Evolutionary conservation across 139 green algal genomes (phyloP).

Genomic region (Trebouxia sp.): DNA sequence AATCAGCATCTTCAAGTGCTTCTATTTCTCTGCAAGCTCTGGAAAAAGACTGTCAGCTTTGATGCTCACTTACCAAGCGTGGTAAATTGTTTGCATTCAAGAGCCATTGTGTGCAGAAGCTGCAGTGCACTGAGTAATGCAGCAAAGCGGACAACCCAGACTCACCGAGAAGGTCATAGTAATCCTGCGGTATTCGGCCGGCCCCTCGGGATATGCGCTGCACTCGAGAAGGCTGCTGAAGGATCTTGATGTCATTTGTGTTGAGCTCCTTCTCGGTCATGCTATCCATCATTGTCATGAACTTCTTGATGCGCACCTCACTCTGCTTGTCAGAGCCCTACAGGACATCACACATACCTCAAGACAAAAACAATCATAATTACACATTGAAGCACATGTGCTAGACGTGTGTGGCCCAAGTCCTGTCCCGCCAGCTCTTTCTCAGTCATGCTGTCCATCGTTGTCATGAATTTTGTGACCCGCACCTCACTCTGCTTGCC

Average conservation of each 20-base stretch:
- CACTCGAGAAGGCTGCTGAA: slow-evolving; percentile 52
- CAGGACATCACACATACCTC: not conserved
- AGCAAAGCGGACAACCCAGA: no score
- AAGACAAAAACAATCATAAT: not conserved
- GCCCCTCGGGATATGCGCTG: slow-evolving; percentile 60
- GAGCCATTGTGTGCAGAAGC: no score
- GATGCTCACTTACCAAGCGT: no score
- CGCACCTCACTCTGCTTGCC: slow-evolving; percentile 87
- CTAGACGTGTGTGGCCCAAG: no score
- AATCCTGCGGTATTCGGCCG: slow-evolving; percentile 46
- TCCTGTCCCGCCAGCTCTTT: no score
- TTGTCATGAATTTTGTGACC: slow-evolving; percentile 93
- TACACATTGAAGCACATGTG: not conserved
- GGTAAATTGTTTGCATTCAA: no score
- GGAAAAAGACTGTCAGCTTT: no score
- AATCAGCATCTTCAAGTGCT: slow-evolving; percentile 86
- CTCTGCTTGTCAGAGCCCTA: slow-evolving; percentile 87
- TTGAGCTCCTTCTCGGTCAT: slow-evolving; percentile 93
- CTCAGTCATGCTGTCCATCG: slow-evolving; percentile 98
- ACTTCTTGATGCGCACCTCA: slow-evolving; percentile 82
- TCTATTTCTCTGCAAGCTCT: no score
- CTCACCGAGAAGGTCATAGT: slow-evolving; percentile 68
- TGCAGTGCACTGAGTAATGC: no score
- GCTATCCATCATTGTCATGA: slow-evolving; percentile 98
- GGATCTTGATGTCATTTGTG: slow-evolving; percentile 54